Base-by-base conservation (phyloP, 768 basidiomycete genomes). In the Phylloporus sp. region DNA sequence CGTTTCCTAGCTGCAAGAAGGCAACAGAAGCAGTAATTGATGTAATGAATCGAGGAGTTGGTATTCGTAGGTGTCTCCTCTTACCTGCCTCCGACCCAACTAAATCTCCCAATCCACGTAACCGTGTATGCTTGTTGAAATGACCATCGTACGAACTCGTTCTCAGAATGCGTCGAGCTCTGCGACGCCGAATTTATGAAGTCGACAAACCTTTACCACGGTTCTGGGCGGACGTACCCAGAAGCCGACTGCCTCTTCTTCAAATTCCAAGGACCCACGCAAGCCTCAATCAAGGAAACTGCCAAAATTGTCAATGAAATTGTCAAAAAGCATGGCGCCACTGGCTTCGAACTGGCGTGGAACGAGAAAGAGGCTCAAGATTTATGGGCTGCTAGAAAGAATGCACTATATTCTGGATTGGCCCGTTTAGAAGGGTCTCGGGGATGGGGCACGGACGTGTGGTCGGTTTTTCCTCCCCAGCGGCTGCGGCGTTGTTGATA, bases 81-180 rank as follows among this genome's bases (percentile, higher is more conserved):
- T 37, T 34, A 6, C 5, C 29, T 7, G n/a, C 18, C 10, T 17
- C 23, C 15, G n/a, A 39, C 31, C 14, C 13, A 21, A 17, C 39
- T 45, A 20, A 39, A 6, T 11, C 44, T 27, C 35, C 40, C 31
- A 20, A 49, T 35, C 32, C 32, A 15, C n/a, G 21, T 35, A n/a
- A 21, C 9, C 17, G 5, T 20, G 13, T 22, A 10, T 26, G 4
- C 33, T 28, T 7, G n/a, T 33, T 39, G 8, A 35, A 44, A 29
- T 38, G 13, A 8, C 6, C 27, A n/a, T 28, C 22, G 28, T 44
- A 10, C 18, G 3, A n/a, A 28, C 5, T 46, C 10, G 20, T 20
- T 42, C 33, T 26, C 26, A 84, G 89, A 92, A 72, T 93, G 90
- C 48, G 80, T 91, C 29, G 91, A 94, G 56, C 78, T 92, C 7